phyloP scores from a whole-genome alignment of 2,329 filamentous ascomycete species.

The Colletotrichum sp. region DNA sequence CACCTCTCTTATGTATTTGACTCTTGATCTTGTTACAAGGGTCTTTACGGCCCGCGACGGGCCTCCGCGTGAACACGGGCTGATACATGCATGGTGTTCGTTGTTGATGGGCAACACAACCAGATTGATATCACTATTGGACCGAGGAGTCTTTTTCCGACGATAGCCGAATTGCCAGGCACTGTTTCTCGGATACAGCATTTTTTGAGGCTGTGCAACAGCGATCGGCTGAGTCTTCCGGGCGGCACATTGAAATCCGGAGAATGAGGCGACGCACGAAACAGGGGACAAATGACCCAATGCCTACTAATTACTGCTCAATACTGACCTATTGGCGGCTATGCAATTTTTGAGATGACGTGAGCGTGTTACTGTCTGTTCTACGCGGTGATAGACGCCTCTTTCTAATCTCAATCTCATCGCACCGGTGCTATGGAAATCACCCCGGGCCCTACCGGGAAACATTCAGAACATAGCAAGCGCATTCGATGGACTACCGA shows the following conservation, averaged over 20 bases:
- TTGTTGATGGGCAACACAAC: not conserved
- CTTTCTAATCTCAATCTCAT: not conserved
- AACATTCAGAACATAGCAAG: not conserved
- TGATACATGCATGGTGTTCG: not conserved
- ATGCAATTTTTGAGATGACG: accelerated
- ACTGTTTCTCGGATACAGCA: not conserved
- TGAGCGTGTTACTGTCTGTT: not conserved
- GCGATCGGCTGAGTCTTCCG: not conserved
- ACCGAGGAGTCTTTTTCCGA: not conserved
- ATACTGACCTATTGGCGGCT: not conserved
- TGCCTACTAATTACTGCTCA: not conserved
- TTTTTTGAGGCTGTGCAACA: not conserved
- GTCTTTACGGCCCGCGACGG: not conserved
- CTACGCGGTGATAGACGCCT: not conserved
- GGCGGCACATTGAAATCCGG: not conserved
- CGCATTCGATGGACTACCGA: not conserved
- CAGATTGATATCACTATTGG: not conserved
- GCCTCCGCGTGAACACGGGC: not conserved
- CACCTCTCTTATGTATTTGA: not conserved
- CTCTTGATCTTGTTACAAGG: not conserved
- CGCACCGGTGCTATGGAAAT: not conserved
- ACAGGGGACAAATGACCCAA: not conserved
- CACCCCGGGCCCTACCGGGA: no score
- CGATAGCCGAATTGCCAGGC: not conserved
- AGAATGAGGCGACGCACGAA: not conserved